Conservation (phyloP, 2,329 filamentous ascomycete species). For the Raffaelea albimanens region DNA sequence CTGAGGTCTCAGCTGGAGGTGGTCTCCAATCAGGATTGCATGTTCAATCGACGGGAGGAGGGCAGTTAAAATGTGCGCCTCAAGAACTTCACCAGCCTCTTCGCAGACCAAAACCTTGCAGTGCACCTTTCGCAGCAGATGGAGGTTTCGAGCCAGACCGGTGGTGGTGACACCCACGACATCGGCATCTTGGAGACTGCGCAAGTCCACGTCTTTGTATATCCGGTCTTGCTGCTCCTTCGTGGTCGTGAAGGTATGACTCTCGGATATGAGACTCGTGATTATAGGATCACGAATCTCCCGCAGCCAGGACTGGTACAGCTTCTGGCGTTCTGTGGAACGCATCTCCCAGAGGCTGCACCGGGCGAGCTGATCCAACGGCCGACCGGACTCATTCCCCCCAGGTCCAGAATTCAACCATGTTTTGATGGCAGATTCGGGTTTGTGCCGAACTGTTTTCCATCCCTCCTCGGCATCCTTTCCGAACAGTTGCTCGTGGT, state of each 20-base stretch:
- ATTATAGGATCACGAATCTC: background rate
- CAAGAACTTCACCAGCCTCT: slow-evolving; percentile 60
- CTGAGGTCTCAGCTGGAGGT: slow-evolving; percentile 50
- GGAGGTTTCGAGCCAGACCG: slow-evolving; percentile 42
- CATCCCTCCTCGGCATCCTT: background rate
- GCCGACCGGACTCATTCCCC: too few species aligned
- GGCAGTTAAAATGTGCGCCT: slow-evolving; percentile 51
- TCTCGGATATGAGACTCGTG: background rate
- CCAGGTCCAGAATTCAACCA: slow-evolving; percentile 16
- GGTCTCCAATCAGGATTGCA: slow-evolving; percentile 54
- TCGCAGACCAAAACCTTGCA: slow-evolving; percentile 55
- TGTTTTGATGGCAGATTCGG: slow-evolving; percentile 1
- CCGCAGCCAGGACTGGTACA: slow-evolving; percentile 4
- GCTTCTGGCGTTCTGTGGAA: background rate
- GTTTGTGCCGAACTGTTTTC: background rate
- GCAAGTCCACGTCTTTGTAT: slow-evolving; percentile 23
- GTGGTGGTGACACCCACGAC: slow-evolving; percentile 53
- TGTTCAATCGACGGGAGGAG: slow-evolving; percentile 52
- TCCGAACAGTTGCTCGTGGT: slow-evolving; percentile 20
- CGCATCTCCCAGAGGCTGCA: background rate
- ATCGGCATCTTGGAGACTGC: slow-evolving; percentile 27
- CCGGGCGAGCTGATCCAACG: too few species aligned
- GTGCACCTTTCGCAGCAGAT: slow-evolving; percentile 35
- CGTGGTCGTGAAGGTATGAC: background rate
- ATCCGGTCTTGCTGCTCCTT: slow-evolving; percentile 10